Conservation (phyloP, 176 grass and related monocot species). For the Triticum urartu region DNA sequence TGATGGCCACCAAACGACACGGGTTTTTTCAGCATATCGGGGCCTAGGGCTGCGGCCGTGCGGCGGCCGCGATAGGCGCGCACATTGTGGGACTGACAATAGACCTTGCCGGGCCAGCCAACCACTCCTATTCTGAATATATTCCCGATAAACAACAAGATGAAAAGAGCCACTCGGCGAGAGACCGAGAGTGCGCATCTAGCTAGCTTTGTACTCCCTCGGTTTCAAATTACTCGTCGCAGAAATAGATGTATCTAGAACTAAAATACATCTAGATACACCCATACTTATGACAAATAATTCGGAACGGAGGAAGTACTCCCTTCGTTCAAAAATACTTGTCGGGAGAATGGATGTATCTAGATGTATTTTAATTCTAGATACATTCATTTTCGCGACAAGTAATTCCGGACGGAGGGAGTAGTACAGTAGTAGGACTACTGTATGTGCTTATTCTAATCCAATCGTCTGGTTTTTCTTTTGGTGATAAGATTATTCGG, state of each 20-base stretch:
- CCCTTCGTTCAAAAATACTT: no score
- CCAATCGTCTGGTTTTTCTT: constrained; percentile 4
- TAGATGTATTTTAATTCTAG: no score
- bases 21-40: neutral
- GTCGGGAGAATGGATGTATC: no score
- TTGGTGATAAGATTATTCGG: constrained; percentile 48
- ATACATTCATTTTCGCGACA: no score
- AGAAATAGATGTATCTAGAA: no score
- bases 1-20: neutral
- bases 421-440: no score
- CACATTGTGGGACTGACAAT: neutral
- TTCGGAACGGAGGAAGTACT: no score
- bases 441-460: constrained; percentile 10
- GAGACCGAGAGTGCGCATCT: constrained; percentile 12
- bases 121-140: constrained; percentile 45
- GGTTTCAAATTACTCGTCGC: no score
- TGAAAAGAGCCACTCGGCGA: constrained; percentile 13
- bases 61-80: constrained; percentile 30
- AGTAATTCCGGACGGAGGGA: no score
- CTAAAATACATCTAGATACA: no score
- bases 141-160: constrained; percentile 45
- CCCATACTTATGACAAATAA: no score
- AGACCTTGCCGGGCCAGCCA: constrained; percentile 3
- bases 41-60: constrained; percentile 17
- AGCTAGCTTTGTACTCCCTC: constrained; percentile 14